A percentile compares a stretch with the other conserved stretches of the same genome.
Evolutionary conservation across 2,329 filamentous ascomycete species (phyloP).

Genomic region (Talaromyces islandicus): DNA sequence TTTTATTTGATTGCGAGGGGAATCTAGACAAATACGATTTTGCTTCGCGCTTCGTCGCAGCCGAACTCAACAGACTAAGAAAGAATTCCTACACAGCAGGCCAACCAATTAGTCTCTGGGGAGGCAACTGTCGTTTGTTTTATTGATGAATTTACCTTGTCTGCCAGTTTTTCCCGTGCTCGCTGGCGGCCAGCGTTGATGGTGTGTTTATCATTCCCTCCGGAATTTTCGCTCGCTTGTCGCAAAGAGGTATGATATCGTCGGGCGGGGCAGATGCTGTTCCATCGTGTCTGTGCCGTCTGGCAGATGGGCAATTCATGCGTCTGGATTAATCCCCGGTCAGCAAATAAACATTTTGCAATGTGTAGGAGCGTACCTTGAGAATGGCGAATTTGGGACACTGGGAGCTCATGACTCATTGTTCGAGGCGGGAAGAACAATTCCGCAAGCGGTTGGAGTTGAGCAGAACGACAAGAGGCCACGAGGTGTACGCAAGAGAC

Average conservation of each 20-base stretch:
- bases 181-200: constrained; percentile 23
- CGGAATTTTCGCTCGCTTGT: neutral
- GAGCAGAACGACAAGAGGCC: neutral
- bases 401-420: constrained; percentile 12
- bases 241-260: constrained; percentile 6
- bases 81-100: constrained; percentile 63
- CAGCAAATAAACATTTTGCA: neutral
- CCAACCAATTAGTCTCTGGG: neutral
- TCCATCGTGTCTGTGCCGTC: neutral
- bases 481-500: neutral
- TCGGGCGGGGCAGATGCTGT: neutral
- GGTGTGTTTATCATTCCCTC: neutral
- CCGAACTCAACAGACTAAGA: constrained; percentile 77
- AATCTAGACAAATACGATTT: constrained; percentile 89
- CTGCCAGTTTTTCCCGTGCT: constrained; percentile 39
- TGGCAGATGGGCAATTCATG: constrained; percentile 6
- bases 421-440: neutral
- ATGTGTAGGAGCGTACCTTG: neutral
- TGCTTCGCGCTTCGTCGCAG: constrained; percentile 87
- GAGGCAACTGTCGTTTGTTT: neutral
- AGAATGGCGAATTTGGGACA: neutral
- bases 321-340: neutral
- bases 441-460: neutral
- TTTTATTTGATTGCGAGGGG: constrained; percentile 40
- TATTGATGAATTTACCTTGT: constrained; percentile 25